Evolutionary conservation across 768 basidiomycete species (phyloP).

Genomic region (Xanthoconium purpureum): DNA sequence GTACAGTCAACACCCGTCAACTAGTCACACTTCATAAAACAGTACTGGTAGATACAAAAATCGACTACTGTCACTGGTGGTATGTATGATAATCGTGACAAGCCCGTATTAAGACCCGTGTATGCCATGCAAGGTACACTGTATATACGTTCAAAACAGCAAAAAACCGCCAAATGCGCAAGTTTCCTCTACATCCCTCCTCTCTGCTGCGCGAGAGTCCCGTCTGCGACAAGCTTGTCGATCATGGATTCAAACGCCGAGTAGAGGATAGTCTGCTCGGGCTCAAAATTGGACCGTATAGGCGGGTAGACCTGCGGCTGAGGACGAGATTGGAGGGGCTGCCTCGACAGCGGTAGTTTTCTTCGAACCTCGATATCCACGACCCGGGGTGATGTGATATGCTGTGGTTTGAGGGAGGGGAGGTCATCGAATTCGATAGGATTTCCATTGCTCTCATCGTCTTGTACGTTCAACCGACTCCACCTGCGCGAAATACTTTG

Average conservation of each 20-base stretch:
- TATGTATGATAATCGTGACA: background rate
- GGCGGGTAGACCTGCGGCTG: constrained; percentile 19
- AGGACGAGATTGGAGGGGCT: constrained; percentile 21
- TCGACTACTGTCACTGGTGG: too few species aligned
- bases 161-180: background rate
- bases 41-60: background rate
- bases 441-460: constrained; percentile 13
- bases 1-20: too few species aligned
- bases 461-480: constrained; percentile 29
- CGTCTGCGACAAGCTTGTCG: constrained; percentile 16
- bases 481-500: constrained; percentile 29
- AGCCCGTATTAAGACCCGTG: background rate
- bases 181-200: background rate
- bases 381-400: background rate
- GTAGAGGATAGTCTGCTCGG: constrained; percentile 20
- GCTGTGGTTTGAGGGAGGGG: background rate
- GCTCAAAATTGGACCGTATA: constrained; percentile 2
- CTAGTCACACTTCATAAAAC: too few species aligned
- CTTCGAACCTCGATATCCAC: constrained; percentile 16
- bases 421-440: constrained; percentile 26
- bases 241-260: constrained; percentile 25
- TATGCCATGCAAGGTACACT: background rate
- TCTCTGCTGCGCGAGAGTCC: constrained; percentile 10
- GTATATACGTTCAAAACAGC: background rate
- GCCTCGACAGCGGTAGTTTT: background rate